These are phyloP conservation scores for Tulasnella sp. DNA, from an alignment of 768 basidiomycete species.

Conservation along the genomic window DNA sequence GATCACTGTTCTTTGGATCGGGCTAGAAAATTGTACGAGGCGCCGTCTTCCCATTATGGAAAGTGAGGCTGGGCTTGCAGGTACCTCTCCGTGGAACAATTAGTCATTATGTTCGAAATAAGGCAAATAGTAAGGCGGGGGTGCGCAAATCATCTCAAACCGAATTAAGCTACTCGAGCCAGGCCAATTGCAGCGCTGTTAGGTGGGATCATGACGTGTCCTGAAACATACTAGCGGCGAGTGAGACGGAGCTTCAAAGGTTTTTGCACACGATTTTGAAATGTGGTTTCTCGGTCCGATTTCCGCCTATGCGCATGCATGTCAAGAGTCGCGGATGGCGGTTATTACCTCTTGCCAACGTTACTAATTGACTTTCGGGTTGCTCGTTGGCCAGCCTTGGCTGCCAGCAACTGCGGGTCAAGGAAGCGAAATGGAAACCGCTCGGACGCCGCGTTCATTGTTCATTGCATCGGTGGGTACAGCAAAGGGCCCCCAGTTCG, in stretches of 20 bases:
- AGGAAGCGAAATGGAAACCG: conserved; percentile 4
- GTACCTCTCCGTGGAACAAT: neutral
- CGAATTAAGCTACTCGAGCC: neutral
- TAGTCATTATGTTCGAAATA: neutral
- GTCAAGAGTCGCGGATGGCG: neutral
- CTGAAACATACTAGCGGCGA: neutral
- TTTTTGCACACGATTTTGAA: neutral
- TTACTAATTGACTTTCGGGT: neutral
- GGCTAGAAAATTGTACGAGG: neutral
- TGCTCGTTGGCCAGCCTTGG: neutral
- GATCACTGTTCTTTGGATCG: neutral
- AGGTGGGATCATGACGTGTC: neutral
- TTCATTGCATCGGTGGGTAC: neutral
- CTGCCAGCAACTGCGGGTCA: neutral
- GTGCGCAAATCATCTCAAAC: neutral
- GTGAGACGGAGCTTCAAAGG: neutral
- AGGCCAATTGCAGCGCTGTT: neutral
- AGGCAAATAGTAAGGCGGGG: neutral
- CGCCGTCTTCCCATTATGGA: neutral
- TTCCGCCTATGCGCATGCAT: neutral
- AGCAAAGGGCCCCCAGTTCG: neutral
- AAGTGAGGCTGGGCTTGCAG: neutral
- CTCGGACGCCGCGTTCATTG: conserved; percentile 4
- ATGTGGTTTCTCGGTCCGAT: conserved; percentile 1
- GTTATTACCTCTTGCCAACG: neutral